phyloP scores from a whole-genome alignment of 192 early-diverging fungal genomes.

The Lunasporangiospora selenospora region DNA sequence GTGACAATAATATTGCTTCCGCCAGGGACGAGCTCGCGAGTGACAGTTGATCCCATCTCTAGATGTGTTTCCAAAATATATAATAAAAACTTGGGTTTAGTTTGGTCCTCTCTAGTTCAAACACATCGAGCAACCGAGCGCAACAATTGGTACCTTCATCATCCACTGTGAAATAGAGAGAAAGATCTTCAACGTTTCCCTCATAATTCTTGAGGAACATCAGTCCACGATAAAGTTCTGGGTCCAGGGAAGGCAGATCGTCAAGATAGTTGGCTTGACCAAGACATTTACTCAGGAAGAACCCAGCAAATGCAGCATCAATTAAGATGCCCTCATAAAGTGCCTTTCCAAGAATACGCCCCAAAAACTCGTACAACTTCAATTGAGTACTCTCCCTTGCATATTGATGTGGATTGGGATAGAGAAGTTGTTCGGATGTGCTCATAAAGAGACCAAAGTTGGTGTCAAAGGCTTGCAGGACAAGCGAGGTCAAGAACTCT shows the following conservation, averaged over 20 bases:
- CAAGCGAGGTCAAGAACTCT: constrained; percentile 87
- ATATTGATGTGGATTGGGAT: constrained; percentile 71
- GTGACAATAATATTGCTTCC: constrained; percentile 85
- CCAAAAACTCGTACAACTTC: constrained; percentile 76
- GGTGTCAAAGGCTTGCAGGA: constrained; percentile 78
- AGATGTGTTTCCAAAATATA: background rate
- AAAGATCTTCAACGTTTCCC: constrained; percentile 74
- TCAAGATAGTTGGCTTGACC: constrained; percentile 58
- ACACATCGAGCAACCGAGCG: background rate
- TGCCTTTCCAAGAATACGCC: constrained; percentile 84
- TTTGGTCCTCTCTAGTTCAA: background rate
- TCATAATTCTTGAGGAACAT: constrained; percentile 78
- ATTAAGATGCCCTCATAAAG: constrained; percentile 87
- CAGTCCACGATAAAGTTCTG: constrained; percentile 77
- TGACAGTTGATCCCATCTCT: constrained; percentile 51
- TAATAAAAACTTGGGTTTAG: background rate
- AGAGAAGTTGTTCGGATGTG: constrained; percentile 73
- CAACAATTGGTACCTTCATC: constrained; percentile 54
- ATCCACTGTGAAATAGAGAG: constrained; percentile 73
- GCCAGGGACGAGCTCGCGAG: constrained; percentile 77
- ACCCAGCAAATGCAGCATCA: constrained; percentile 83
- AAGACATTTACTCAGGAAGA: constrained; percentile 81
- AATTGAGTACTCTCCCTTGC: constrained; percentile 57
- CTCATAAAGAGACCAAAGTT: constrained; percentile 70
- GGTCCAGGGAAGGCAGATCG: constrained; percentile 82